phyloP scores from a whole-genome alignment of 2,329 filamentous ascomycete species.

The Phialemonium atrogriseum region DNA sequence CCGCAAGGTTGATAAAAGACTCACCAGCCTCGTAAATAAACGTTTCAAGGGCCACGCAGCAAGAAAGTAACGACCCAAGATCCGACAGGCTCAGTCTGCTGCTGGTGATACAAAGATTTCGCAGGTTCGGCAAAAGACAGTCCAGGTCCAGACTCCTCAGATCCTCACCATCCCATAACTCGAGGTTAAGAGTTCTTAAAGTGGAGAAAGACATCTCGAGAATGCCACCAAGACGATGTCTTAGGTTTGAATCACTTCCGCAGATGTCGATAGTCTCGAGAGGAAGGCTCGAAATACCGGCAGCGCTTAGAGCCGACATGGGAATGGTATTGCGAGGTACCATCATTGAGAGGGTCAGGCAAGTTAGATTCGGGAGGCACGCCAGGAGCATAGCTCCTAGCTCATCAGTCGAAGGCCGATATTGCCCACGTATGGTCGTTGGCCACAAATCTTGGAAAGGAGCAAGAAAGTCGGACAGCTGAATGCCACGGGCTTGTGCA shows the following conservation, averaged over 20 bases:
- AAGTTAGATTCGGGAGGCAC: neutral
- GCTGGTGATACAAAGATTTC: too few species aligned
- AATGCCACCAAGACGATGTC: neutral
- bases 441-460: neutral
- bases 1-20: too few species aligned
- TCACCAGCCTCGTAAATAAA: too few species aligned
- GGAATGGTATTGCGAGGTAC: neutral
- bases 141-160: too few species aligned
- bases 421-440: neutral
- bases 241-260: too few species aligned
- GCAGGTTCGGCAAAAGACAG: too few species aligned
- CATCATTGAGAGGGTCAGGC: neutral
- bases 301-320: neutral
- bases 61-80: too few species aligned
- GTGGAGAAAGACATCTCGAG: constrained; percentile 1
- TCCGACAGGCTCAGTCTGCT: too few species aligned
- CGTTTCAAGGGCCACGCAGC: too few species aligned
- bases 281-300: too few species aligned
- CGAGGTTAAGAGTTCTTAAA: neutral
- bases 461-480: neutral
- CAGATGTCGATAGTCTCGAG: too few species aligned
- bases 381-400: neutral
- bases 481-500: constrained; percentile 8
- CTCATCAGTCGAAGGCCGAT: neutral
- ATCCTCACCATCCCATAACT: neutral